Base-by-base conservation (phyloP, 2,329 filamentous ascomycete species). In the Aspergillus flavus region DNA sequence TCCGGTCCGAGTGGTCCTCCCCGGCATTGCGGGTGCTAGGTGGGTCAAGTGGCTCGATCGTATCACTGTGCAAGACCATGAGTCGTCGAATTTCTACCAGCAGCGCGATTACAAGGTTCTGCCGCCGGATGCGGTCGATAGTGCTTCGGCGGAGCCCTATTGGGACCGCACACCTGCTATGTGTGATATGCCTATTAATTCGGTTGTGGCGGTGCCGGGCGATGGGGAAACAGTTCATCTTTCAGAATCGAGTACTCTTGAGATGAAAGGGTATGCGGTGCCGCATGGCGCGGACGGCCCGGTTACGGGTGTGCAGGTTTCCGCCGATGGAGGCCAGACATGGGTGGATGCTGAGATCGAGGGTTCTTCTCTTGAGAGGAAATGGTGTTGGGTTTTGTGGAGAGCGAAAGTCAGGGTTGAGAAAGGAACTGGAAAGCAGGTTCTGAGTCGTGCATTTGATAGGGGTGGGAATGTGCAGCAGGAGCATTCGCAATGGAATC, bases 341-440 rank as follows among this genome's bases (percentile, higher is more conserved):
- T 88, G 85, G 85, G 70, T 74, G 6, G 77, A 84, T 61, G 84
- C 85, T 3, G 72, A 81, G 50, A 70, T 84, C 28, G 63, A 73
- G 16, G 60, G 59, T 61, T 62, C 53, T 58, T 65, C 36, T 61
- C 57, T 23, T 10, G 68, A 66, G 26, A 78, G 78, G 12, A 85
- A 81, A 66, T 87, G 85, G 86, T 80, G 81, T 50, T 88, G 86
- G 86, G 80, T 80, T 52, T 70, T 88, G 41, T 88, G 86, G 86
- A 79, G 73, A 61, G 80, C 79, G 1, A 74, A 72, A 14, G 72
- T 86, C n/a, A 72, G 68, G 34, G 67, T 83, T 19, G 75, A 79
- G 54, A 76, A 72, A 55, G 81, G 83, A 0, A 69, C 73, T 21
- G 75, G 75, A 12, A 79, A 73, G 59, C 81, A 71, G 45, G 79